Evolutionary conservation across 257 asterid species (phyloP), one percentile per base, ranked within the genome.

Genomic region (Cinchona pubescens): DNA sequence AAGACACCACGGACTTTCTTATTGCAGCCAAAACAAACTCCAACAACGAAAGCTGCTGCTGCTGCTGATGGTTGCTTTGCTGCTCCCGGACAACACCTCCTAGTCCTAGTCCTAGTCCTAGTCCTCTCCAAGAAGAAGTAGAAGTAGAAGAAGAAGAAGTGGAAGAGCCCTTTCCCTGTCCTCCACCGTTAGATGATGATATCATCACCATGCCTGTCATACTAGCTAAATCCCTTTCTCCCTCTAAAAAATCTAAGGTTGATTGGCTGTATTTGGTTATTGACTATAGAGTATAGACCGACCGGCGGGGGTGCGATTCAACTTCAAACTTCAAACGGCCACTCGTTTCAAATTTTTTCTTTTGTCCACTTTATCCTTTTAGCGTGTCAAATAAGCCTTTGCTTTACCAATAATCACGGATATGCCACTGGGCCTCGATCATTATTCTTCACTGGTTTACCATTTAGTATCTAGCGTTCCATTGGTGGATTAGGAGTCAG

Each of bases 1-100:
- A 95, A 13, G 96, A 88, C 80, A 88, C 91, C 99, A 95, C 90
- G 1, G 99, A 92, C 73, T 92, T 95, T 67, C 97, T 87, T 72
- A 95, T 74, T 72, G 96, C 98, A 4, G 98, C 85, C 66, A 95
- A 5, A 0, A 94, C 79, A 80, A 94, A 83, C 76, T 90, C 94
- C 65, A 94, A 76, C 74, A 94, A 38, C 23, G 96, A 90, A 38
- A 92, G 79, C 87, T 92, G 85, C 79, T 85, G 83, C 79, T 92
- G 85, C 79, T 85, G 83, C 78, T 83, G 81, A 7, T 77, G 82
- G 73, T 81, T 83, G 82, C 75, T 81, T 83, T n/a, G 85, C n/a
- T n/a, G 85, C 78, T 85, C 86, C 77, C 86, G 77, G 62, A 62
- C 80, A 30, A 3, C 64, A 30, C 63, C 60, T 10, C 21, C 73